Evolutionary conservation across 1,139 yeast species (phyloP).

Genomic region (Zygoascus meyerae): DNA sequence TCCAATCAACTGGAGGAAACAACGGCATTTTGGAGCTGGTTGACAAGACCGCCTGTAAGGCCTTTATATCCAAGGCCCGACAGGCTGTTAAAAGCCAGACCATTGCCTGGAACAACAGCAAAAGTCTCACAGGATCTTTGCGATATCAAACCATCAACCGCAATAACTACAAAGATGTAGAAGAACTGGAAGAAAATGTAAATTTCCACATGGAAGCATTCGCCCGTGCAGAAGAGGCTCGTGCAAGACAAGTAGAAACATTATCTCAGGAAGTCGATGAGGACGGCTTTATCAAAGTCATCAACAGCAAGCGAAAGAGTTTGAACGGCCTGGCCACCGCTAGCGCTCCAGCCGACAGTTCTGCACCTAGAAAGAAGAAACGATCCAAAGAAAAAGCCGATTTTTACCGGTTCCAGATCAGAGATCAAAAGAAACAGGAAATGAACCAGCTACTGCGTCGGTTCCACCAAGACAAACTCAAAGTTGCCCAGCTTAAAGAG

Average conservation of each 20-base stretch:
- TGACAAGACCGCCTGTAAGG: slow-evolving; percentile 64
- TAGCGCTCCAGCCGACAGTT: slow-evolving; percentile 34
- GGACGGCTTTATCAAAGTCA: slow-evolving; percentile 90
- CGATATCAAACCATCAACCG: slow-evolving; percentile 30
- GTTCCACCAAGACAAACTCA: slow-evolving; percentile 87
- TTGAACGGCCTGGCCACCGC: slow-evolving; percentile 31
- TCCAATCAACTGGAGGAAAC: slow-evolving; percentile 26
- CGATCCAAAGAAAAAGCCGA: slow-evolving; percentile 82
- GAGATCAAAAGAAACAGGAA: slow-evolving; percentile 88
- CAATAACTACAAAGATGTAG: slow-evolving; percentile 41
- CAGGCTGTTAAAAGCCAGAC: slow-evolving; percentile 9
- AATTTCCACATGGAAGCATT: slow-evolving; percentile 60
- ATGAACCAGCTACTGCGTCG: slow-evolving; percentile 79
- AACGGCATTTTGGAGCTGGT: slow-evolving; percentile 66
- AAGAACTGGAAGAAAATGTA: slow-evolving; percentile 45
- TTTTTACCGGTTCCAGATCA: slow-evolving; percentile 91
- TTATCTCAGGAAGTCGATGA: slow-evolving; percentile 55
- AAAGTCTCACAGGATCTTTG: slow-evolving; percentile 28
- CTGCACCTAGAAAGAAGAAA: slow-evolving; percentile 45
- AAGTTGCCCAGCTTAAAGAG: slow-evolving; percentile 70
- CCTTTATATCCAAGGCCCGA: slow-evolving; percentile 59
- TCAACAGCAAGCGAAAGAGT: slow-evolving; percentile 78
- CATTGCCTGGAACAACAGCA: slow-evolving; percentile 14
- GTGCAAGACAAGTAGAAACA: slow-evolving; percentile 50
- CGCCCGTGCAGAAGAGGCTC: slow-evolving; percentile 63